These are phyloP conservation scores for Bipolaris zeicola DNA, from an alignment of 2,329 filamentous ascomycete species.

Conservation along the genomic window DNA sequence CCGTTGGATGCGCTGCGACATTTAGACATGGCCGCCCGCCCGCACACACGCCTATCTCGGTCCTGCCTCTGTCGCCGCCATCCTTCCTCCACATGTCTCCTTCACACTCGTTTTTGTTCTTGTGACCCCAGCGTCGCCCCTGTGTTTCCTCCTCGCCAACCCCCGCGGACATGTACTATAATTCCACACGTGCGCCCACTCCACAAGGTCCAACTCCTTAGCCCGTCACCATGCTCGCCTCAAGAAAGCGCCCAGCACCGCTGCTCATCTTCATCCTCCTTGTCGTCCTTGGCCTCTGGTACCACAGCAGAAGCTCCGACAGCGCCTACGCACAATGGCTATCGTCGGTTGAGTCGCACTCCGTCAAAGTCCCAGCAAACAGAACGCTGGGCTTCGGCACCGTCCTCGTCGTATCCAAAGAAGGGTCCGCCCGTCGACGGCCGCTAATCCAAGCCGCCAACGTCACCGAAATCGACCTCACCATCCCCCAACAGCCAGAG, in stretches of 20 bases:
- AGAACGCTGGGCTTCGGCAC: conserved; percentile 50
- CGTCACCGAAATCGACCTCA: conserved; percentile 51
- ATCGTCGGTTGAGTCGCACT: conserved; percentile 31
- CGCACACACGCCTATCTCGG: conserved; percentile 10
- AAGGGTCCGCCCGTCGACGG: conserved; percentile 48
- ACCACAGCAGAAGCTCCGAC: conserved; percentile 35
- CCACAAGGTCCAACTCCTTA: conserved; percentile 15
- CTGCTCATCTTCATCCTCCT: conserved; percentile 36
- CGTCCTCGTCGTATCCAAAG: conserved; percentile 50
- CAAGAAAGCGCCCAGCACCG: conserved; percentile 39
- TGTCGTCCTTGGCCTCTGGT: conserved; percentile 35
- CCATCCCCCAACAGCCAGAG: conserved; percentile 49
- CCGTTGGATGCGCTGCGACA: conserved; percentile 15
- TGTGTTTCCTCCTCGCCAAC: not conserved
- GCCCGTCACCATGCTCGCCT: conserved; percentile 38
- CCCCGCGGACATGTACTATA: conserved; percentile 24
- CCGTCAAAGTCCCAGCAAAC: conserved; percentile 40
- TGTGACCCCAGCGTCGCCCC: conserved; percentile 3
- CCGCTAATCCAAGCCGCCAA: conserved; percentile 50
- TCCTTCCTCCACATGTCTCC: not conserved
- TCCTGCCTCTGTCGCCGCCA: conserved; percentile 11
- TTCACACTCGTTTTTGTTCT: not conserved
- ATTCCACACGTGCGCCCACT: conserved; percentile 23
- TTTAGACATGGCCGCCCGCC: conserved; percentile 20
- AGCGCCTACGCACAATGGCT: conserved; percentile 39